Base-by-base conservation (phyloP, 331 rosid genomes). In the Prunus yedoensis region DNA sequence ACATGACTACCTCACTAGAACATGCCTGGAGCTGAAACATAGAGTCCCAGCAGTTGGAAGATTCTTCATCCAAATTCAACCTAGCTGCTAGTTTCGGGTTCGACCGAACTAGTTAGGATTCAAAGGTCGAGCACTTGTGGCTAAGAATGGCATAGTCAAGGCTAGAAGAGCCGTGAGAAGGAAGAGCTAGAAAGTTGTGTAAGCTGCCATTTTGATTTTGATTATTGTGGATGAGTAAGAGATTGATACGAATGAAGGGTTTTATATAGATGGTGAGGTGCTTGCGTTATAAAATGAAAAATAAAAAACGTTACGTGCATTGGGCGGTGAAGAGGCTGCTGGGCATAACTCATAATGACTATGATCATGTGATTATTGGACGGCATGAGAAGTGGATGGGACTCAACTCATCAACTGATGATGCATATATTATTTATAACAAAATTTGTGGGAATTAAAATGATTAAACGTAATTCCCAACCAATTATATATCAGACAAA, bases 11-110 rank as follows among this genome's bases (percentile, higher is more conserved):
- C 67, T 91, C 94, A 0, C 92, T 85, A 15, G 85, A 84, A 47
- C 97, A 89, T 13, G 94, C 85, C 81, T 89, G 91, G 17, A 91
- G 85, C 59, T 81, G 78, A 16, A 88, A 76, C 64, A 89, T 21
- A 11, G 97, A 87, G 0, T 85, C 91, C 97, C 94, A 91, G 20
- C 91, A 89, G 25, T 80, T 78, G 0, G 86, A 66, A 7, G 88
- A 13, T 15, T 79, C 82, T 17, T 66, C 84, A 56, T 77, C 87
- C 30, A 91, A 13, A 63, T 86, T 87, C 80, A 91, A 60, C 78
- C 89, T 77, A 0, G 72, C 53, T 2, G 67, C 82, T 1, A 88
- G 83, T 65, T 68, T 73, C 7, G 17, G 5, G 51, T 51, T 16
- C 9, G 51, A 27, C 27, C 30, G 49, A 0, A 14, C 18, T 38